A percentile compares a stretch with the other conserved stretches of the same genome.
These are phyloP conservation scores for Exophiala calicioides DNA, from an alignment of 2,329 filamentous ascomycete species.

Conservation along the genomic window DNA sequence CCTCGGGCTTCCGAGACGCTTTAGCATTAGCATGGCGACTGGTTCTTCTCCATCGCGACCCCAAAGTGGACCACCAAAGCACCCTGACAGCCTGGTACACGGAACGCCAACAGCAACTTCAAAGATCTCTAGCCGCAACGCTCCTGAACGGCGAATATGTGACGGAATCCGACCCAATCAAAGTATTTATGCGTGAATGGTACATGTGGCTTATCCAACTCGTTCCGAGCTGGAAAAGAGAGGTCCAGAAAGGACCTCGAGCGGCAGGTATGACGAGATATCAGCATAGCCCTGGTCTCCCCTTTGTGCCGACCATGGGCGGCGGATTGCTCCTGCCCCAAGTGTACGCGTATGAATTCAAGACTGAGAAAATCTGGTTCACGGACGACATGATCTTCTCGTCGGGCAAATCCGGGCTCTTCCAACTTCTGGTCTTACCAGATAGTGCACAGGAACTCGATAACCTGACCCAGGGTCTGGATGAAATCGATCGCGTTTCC, in stretches of 20 bases:
- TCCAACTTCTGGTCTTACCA: constrained; percentile 38
- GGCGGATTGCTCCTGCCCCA: constrained; percentile 40
- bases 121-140: constrained; percentile 38
- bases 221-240: constrained; percentile 35
- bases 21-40: constrained; percentile 42
- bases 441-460: constrained; percentile 14
- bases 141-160: constrained; percentile 40
- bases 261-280: constrained; percentile 38
- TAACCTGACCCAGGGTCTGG: constrained; percentile 9
- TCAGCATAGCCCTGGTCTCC: constrained; percentile 33
- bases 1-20: constrained; percentile 45
- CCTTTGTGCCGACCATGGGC: constrained; percentile 35
- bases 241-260: constrained; percentile 35
- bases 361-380: constrained; percentile 29
- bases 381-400: constrained; percentile 40
- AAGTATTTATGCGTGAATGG: constrained; percentile 37
- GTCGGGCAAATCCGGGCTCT: constrained; percentile 32
- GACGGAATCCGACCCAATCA: constrained; percentile 35
- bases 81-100: constrained; percentile 38
- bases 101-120: constrained; percentile 43
- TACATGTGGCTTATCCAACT: constrained; percentile 38
- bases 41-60: constrained; percentile 32
- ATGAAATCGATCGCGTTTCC: constrained; percentile 13
- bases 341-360: constrained; percentile 35
- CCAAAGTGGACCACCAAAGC: constrained; percentile 27